Evolutionary conservation across 1,284 basidiomycete species (phyloP), one percentile per base, ranked within the genome.

Genomic region (Pholiota adiposa): DNA sequence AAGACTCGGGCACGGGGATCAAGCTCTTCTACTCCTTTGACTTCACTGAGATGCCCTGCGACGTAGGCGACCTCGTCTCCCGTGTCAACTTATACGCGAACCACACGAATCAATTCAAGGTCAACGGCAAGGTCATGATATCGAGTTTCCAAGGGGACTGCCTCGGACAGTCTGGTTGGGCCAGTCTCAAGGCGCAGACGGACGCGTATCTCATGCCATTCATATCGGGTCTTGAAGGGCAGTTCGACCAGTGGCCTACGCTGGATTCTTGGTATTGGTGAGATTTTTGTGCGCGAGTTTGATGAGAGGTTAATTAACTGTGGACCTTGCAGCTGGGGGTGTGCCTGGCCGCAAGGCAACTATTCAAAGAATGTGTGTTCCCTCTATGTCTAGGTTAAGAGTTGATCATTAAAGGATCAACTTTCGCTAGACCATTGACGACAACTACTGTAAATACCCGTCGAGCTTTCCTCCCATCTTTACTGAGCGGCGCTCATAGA

Each of bases 241-340:
- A 72, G 8, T 79, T 79, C 56, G 54, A 63, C 5, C 54, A 59
- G 14, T 80, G 73, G 72, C 65, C 69, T 12, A 63, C 71, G 33
- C 64, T 80, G 63, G 79, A 81, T 67, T 74, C 74, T n/a, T 81
- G 79, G 79, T 73, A 73, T 64, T 80, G 79, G 79, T 80, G 58
- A 56, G 77, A 69, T 6, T 16, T 40, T 14, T 23, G 12, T n/a
- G 21, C 16, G 4, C 19, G n/a, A 11, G 27, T 25, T 8, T 18
- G n/a, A 7, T 11, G 14, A 18, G 19, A 12, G 3, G 18, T 54
- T 54, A 36, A 54, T 40, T 36, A 19, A 48, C 18, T 23, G 16
- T 25, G n/a, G 31, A 23, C 12, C 43, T 46, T 27, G 18, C 16
- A 81, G 79, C 61, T 81, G 79, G 78, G 79, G 78, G 18, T 80